phyloP scores from a whole-genome alignment of 148 eudicot genomes.

The Chenopodium berlandieri region DNA sequence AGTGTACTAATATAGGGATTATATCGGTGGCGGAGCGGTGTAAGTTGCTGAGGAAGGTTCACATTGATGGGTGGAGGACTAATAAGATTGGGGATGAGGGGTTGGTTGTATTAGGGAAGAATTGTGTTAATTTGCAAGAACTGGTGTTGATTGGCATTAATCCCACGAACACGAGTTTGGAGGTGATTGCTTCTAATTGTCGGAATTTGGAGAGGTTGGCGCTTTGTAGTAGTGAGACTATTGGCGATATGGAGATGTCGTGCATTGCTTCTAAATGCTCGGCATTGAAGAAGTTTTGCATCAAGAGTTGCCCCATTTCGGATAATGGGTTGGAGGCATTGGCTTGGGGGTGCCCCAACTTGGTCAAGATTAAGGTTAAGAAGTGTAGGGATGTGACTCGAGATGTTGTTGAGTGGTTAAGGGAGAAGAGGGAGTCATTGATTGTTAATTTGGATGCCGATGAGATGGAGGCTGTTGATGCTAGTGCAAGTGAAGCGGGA shows the following conservation, averaged over 20 bases:
- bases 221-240: slow-evolving; percentile 74
- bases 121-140: slow-evolving; percentile 58
- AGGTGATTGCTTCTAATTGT: slow-evolving; percentile 55
- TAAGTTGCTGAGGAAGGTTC: slow-evolving; percentile 70
- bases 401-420: slow-evolving; percentile 56
- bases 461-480: slow-evolving; percentile 60
- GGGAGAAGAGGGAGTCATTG: slow-evolving; percentile 47
- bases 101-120: slow-evolving; percentile 53
- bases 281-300: slow-evolving; percentile 77
- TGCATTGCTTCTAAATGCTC: slow-evolving; percentile 60
- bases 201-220: slow-evolving; percentile 66
- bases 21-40: slow-evolving; percentile 53
- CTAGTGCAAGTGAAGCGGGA: slow-evolving; percentile 62
- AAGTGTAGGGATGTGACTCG: slow-evolving; percentile 68
- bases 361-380: slow-evolving; percentile 79
- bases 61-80: slow-evolving; percentile 89
- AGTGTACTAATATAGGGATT: slow-evolving; percentile 61
- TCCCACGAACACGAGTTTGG: slow-evolving; percentile 45
- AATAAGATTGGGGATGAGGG: slow-evolving; percentile 79
- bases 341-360: slow-evolving; percentile 72
- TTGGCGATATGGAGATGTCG: slow-evolving; percentile 63
- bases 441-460: slow-evolving; percentile 57
- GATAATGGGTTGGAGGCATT: slow-evolving; percentile 63
- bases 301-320: slow-evolving; percentile 70
- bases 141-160: slow-evolving; percentile 75